These are phyloP conservation scores for Cryptococcus sp. DNA, from an alignment of 1,284 basidiomycete genomes.

Conservation along the genomic window DNA sequence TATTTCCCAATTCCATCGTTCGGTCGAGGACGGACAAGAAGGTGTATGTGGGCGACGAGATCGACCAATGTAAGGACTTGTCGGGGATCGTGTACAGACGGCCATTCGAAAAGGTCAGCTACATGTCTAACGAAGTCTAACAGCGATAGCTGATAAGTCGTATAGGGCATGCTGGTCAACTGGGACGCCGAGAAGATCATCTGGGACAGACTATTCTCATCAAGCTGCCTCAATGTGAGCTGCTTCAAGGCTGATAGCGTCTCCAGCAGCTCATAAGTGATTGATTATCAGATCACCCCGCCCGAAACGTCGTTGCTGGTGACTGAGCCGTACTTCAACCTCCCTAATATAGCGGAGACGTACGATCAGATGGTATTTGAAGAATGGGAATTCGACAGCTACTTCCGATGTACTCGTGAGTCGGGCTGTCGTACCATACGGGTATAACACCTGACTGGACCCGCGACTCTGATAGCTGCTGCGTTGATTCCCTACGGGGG, in stretches of 20 bases:
- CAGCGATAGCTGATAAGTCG: slow-evolving; percentile 18
- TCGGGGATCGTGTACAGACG: slow-evolving; percentile 76
- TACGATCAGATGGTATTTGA: slow-evolving; percentile 95
- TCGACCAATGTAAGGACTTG: slow-evolving; percentile 71
- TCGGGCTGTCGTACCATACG: slow-evolving; percentile 17
- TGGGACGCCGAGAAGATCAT: slow-evolving; percentile 91
- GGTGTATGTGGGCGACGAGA: slow-evolving; percentile 79
- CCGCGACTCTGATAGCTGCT: slow-evolving; percentile 61
- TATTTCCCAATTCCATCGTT: slow-evolving; percentile 75
- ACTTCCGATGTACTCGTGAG: slow-evolving; percentile 78
- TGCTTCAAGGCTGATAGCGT: neutral
- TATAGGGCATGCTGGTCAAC: slow-evolving; percentile 81
- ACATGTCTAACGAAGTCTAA: neutral
- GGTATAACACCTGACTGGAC: neutral
- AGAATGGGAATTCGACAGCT: slow-evolving; percentile 88
- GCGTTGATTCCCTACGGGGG: slow-evolving; percentile 71
- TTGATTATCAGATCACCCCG: slow-evolving; percentile 64
- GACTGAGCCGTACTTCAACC: slow-evolving; percentile 91
- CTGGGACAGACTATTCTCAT: slow-evolving; percentile 82
- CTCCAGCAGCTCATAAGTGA: neutral
- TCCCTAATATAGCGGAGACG: slow-evolving; percentile 84
- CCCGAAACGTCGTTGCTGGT: slow-evolving; percentile 72
- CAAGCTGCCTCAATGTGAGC: slow-evolving; percentile 67
- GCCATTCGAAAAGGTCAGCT: slow-evolving; percentile 78
- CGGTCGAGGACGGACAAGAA: slow-evolving; percentile 75